A percentile compares a stretch with the other conserved stretches of the same genome.
Conservation (phyloP, 176 grass and related monocot genomes). For the Puccinellia tenuiflora region DNA sequence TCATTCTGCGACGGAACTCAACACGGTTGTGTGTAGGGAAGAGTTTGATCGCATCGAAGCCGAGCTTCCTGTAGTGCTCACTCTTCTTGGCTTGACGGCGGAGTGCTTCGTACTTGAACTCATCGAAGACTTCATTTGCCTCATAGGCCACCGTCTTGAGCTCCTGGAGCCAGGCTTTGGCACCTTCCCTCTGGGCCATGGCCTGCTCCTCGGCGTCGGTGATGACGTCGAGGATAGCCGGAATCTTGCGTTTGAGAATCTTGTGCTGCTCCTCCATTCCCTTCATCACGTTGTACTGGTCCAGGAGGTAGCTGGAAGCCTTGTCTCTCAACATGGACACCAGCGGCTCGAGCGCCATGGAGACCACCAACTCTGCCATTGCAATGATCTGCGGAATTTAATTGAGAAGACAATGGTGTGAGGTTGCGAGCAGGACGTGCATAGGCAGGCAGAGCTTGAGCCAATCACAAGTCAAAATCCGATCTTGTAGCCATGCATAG, state of each 20-base stretch:
- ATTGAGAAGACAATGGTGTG: too few species aligned
- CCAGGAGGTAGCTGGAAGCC: background rate
- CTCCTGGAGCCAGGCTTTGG: background rate
- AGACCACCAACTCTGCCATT: background rate
- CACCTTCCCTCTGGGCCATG: background rate
- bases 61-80: background rate
- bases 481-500: too few species aligned
- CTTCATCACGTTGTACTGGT: background rate
- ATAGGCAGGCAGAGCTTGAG: too few species aligned
- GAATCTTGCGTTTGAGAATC: background rate
- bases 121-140: conserved; percentile 30
- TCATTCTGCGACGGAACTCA: background rate
- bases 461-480: too few species aligned
- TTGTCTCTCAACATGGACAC: background rate
- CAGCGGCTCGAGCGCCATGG: background rate
- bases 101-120: conserved; percentile 20
- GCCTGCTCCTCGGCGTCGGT: background rate
- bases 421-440: too few species aligned
- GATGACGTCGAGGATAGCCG: background rate
- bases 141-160: conserved; percentile 29
- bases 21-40: background rate
- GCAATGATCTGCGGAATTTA: too few species aligned
- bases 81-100: background rate
- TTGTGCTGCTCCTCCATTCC: conserved; percentile 1
- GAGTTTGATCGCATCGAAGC: background rate